Evolutionary conservation across 2,329 filamentous ascomycete genomes (phyloP).

Genomic region (Incumbomyces delicatus): DNA sequence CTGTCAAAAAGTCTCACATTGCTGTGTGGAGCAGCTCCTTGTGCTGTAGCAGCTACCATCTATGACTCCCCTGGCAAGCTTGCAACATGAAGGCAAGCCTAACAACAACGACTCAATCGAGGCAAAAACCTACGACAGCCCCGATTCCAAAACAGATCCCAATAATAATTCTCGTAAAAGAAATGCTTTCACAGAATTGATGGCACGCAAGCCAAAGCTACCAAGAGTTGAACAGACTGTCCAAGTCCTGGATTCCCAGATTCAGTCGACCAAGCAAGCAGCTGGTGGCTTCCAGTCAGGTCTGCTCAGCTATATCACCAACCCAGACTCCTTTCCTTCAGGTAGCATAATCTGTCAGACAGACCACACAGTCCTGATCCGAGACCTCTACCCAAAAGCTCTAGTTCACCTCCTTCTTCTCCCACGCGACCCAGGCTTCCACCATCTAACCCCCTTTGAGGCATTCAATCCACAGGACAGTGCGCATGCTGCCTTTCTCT

Average conservation of each 20-base stretch:
- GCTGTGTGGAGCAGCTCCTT: no score
- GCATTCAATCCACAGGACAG: slow-evolving; percentile 53
- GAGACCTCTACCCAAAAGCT: slow-evolving; percentile 79
- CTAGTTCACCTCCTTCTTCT: slow-evolving; percentile 80
- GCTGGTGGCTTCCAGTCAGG: slow-evolving; percentile 27
- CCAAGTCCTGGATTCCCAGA: neutral
- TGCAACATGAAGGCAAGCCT: no score
- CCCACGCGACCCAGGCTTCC: slow-evolving; percentile 56
- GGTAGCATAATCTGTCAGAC: slow-evolving; percentile 54
- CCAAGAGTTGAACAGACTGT: slow-evolving; percentile 16
- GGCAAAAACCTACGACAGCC: no score
- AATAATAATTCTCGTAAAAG: slow-evolving; percentile 23
- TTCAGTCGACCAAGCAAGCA: neutral
- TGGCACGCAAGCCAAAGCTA: slow-evolving; percentile 36
- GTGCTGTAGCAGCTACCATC: no score
- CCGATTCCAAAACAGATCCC: no score
- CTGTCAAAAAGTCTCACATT: no score
- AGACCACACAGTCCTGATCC: slow-evolving; percentile 63
- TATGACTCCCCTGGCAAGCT: no score
- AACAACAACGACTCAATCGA: no score
- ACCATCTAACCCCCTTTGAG: slow-evolving; percentile 61
- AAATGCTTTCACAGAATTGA: slow-evolving; percentile 41
- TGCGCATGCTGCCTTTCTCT: slow-evolving; percentile 46
- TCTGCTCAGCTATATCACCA: slow-evolving; percentile 55
- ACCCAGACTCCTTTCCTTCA: slow-evolving; percentile 51